phyloP scores from a whole-genome alignment of 2,329 filamentous ascomycete genomes.

The Claviceps cyperi region DNA sequence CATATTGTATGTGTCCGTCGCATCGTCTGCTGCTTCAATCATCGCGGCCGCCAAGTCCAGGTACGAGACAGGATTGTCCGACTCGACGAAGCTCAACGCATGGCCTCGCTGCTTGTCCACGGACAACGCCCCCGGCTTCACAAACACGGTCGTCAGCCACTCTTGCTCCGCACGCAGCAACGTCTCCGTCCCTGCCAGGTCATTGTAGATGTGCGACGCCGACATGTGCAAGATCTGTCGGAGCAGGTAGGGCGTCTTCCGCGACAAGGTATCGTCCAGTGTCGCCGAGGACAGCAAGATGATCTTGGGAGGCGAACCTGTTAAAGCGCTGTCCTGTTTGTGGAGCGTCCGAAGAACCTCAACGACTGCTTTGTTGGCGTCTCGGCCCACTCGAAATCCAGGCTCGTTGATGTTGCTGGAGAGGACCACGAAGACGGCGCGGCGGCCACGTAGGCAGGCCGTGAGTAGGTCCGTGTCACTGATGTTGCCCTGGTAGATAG shows the following conservation, averaged over 20 bases:
- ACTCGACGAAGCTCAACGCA: slow-evolving; percentile 20
- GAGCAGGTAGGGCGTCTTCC: slow-evolving; percentile 15
- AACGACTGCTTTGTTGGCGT: slow-evolving; percentile 22
- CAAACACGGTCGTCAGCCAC: slow-evolving; percentile 24
- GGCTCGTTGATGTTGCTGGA: slow-evolving; percentile 30
- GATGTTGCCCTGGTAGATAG: slow-evolving; percentile 28
- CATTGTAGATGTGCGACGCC: slow-evolving; percentile 13
- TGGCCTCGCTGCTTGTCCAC: slow-evolving; percentile 22
- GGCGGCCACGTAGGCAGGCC: slow-evolving; percentile 9
- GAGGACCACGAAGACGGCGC: slow-evolving; percentile 25
- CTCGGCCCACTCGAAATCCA: slow-evolving; percentile 21
- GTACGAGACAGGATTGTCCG: slow-evolving; percentile 22
- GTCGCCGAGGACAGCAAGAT: slow-evolving; percentile 28
- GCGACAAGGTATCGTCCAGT: slow-evolving; percentile 23
- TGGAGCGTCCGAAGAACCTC: slow-evolving; percentile 11
- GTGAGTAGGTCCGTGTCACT: slow-evolving; percentile 22
- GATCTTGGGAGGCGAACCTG: slow-evolving; percentile 18
- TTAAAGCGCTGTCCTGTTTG: background rate
- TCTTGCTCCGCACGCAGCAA: slow-evolving; percentile 21
- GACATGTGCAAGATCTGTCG: slow-evolving; percentile 16
- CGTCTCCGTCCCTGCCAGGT: slow-evolving; percentile 18
- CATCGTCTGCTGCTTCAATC: slow-evolving; percentile 29
- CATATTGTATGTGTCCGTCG: slow-evolving; percentile 13
- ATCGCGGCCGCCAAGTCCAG: slow-evolving; percentile 22
- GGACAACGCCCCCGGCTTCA: slow-evolving; percentile 22